phyloP scores from a whole-genome alignment of 1,284 basidiomycete species.

The Bothia castanella region DNA sequence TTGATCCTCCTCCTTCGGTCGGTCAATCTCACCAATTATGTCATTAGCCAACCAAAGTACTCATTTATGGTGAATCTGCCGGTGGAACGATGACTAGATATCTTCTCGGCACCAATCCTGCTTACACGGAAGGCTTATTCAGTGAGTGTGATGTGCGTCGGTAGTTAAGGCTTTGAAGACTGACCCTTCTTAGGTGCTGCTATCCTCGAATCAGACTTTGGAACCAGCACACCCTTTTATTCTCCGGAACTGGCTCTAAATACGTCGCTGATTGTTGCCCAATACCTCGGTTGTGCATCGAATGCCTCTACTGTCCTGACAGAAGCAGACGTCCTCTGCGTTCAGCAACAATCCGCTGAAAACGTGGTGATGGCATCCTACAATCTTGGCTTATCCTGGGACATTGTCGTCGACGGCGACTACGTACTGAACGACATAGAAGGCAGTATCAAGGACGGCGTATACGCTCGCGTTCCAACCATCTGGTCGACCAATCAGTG shows the following conservation, averaged over 20 bases:
- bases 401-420: constrained; percentile 7
- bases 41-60: constrained; percentile 12
- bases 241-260: constrained; percentile 7
- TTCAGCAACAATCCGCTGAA: constrained; percentile 1
- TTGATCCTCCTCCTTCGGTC: not conserved
- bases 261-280: constrained; percentile 1
- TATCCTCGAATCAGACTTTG: constrained; percentile 15
- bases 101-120: constrained; percentile 16
- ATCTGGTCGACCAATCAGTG: constrained; percentile 14
- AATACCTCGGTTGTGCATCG: constrained; percentile 9
- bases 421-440: constrained; percentile 8
- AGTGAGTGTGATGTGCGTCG: constrained; percentile 4
- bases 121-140: constrained; percentile 16
- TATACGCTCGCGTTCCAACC: constrained; percentile 14
- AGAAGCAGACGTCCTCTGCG: constrained; percentile 1
- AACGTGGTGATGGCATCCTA: constrained; percentile 5
- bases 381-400: constrained; percentile 3
- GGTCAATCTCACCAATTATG: not conserved
- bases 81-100: constrained; percentile 16
- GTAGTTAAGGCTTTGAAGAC: not conserved
- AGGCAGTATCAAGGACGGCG: constrained; percentile 8
- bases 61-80: constrained; percentile 19
- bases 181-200: constrained; percentile 5
- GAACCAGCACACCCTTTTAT: constrained; percentile 12
- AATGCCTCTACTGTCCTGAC: constrained; percentile 3